Base-by-base conservation (phyloP, 192 early-diverging fungal species). In the Mortierella hygrophila region DNA sequence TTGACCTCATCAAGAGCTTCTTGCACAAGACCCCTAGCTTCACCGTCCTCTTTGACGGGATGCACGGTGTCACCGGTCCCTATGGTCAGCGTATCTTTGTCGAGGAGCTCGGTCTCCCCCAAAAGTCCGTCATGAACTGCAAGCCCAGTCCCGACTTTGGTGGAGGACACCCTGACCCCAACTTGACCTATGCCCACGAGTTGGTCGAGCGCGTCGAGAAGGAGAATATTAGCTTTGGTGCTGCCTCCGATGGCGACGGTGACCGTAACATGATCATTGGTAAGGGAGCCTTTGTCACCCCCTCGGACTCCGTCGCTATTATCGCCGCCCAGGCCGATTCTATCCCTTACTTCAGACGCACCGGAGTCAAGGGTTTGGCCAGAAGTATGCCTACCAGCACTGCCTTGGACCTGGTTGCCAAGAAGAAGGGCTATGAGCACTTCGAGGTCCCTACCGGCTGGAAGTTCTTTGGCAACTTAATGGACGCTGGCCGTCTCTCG, bases 381-480 rank as follows among this genome's bases (percentile, higher is more conserved):
- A 92, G 98, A 52, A 95, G 94, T 44, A 99, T 99, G 98, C 98
- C 98, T n/a, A 99, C 98, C 15, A 95, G 93, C 41, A 94, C 92
- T 71, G 97, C 98, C 13, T 83, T 99, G 29, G 98, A 99, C 82
- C 88, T 93, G 20, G 98, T 99, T 10, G 98, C 97, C 1, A 89
- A 92, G 68, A 94, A 96, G 88, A 93, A 96, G 88, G 94, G 94
- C 0, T 80, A 97, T 18, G 88, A 95, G 70, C 71, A 91, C 75
- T 99, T 95, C 82, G 97, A 98, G 88, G 96, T 97, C 6, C 98
- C 98, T 20, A 99, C 98, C 9, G 96, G 94, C 52, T 95, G 95
- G 95, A 96, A 98, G 90, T 99, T 99, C 92, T 99, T 99, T 94
- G 97, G 98, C 60, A 99, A 99, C 91, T 88, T 99, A 57, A 98